phyloP scores from a whole-genome alignment of 2,329 filamentous ascomycete species.

The Raffaelea arxii region DNA sequence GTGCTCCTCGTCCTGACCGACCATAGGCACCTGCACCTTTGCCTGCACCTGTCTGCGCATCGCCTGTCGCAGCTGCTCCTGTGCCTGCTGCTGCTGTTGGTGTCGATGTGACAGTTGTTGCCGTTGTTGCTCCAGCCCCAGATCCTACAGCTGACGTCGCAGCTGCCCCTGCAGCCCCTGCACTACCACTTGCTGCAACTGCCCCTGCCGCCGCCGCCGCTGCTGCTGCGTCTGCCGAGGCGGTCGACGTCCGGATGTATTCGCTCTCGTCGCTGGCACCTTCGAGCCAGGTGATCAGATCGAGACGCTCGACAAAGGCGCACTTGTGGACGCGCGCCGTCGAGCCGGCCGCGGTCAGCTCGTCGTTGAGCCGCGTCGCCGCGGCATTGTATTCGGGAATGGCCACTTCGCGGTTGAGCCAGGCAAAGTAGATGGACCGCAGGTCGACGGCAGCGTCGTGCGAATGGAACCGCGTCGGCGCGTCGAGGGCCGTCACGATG shows the following conservation, averaged over 20 bases:
- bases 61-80: constrained; percentile 24
- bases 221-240: constrained; percentile 51
- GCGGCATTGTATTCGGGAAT: constrained; percentile 88
- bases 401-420: constrained; percentile 82
- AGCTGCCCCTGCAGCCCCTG: constrained; percentile 20
- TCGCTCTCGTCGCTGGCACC: constrained; percentile 85
- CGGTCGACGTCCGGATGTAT: constrained; percentile 76
- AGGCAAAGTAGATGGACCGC: constrained; percentile 92
- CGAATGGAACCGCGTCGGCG: constrained; percentile 80
- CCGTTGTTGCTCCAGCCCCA: constrained; percentile 18
- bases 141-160: constrained; percentile 15
- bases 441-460: constrained; percentile 66
- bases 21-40: background rate
- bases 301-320: constrained; percentile 82
- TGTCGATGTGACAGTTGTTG: constrained; percentile 27
- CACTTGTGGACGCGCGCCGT: constrained; percentile 72
- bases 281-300: constrained; percentile 88
- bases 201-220: constrained; percentile 27
- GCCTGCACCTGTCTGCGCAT: constrained; percentile 30
- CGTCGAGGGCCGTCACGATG: constrained; percentile 57
- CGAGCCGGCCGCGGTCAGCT: constrained; percentile 46
- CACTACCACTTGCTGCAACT: constrained; percentile 17
- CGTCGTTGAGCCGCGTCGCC: constrained; percentile 70
- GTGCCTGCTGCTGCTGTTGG: background rate
- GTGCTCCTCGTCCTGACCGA: constrained; percentile 50